Base-by-base conservation (phyloP, 208 protist genomes). In the Leishmania mexicana region DNA sequence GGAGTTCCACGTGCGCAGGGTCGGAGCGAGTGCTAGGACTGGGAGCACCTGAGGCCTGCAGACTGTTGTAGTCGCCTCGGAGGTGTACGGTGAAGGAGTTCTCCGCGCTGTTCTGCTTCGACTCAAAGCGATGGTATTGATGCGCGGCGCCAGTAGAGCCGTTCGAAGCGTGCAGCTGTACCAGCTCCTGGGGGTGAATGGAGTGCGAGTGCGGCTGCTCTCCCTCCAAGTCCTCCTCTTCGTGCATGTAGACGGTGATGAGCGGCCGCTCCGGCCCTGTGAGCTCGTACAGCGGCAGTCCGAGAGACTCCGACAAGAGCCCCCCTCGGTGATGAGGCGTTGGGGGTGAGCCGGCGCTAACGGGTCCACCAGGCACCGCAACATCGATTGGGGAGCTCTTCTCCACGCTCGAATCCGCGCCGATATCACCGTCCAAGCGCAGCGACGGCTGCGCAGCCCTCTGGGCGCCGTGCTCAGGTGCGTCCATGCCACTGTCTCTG, bases 231-330 rank as follows among this genome's bases (percentile, higher is more conserved):
- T 76, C 77, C 53, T 21, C 7, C 38, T 38, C 19, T 1, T 45
- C 57, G 38, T 79, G 57, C 21, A 88, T 76, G 62, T 82, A 65
- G 40, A 81, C 81, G 2, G 47, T 75, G 21, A 76, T 53, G 21
- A 81, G 76, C 15, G 38, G 51, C 77, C 79, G 81, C 73, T 78
- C 49, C 28, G 77, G 49, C 1, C 31, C 77, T 0, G 62, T 40
- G 62, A 45, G 77, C 51, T 80, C 49, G 64, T 80, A 75, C 3
- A 80, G 35, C 8, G 77, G 77, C 1, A 80, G 77, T 1, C 65
- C 77, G 24, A 80, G 10, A 21, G 60, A 57, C 1, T 80, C 54
- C 47, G 51, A 64, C 49, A 80, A 31, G 21, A 64, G n/a, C 21
- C 65, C 77, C 3, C 77, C 65, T 54, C 77, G 62, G 28, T 40